A percentile compares a stretch with the other conserved stretches of the same genome.
These are phyloP conservation scores for Tremella mesenterica DNA, from an alignment of 768 basidiomycete genomes.

Conservation along the genomic window DNA sequence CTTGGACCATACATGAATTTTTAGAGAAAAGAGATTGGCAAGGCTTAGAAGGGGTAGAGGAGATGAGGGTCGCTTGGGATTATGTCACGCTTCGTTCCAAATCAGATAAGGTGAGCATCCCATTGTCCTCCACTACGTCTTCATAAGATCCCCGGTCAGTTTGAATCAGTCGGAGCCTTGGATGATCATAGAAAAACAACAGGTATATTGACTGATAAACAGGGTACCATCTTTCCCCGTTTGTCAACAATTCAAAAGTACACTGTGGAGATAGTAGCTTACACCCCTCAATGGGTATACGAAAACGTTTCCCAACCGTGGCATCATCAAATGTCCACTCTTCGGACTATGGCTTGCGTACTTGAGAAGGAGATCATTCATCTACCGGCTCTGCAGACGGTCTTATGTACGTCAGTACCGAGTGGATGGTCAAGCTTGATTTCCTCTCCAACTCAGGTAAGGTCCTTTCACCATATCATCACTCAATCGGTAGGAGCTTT, in stretches of 20 bases:
- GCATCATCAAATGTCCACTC: not conserved
- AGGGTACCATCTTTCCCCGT: not conserved
- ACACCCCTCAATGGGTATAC: not conserved
- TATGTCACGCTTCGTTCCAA: not conserved
- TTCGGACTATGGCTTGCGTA: not conserved
- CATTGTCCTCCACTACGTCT: not conserved
- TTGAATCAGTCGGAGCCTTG: not conserved
- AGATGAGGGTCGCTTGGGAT: not conserved
- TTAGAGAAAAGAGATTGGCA: too few species aligned
- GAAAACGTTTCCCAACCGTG: not conserved
- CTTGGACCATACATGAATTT: too few species aligned
- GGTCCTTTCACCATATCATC: too few species aligned
- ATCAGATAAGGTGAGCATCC: not conserved
- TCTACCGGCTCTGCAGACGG: not conserved
- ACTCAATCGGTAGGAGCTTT: too few species aligned
- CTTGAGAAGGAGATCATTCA: not conserved
- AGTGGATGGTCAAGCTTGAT: not conserved
- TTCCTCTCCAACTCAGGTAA: too few species aligned
- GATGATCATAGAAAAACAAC: too few species aligned
- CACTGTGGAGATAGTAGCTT: not conserved
- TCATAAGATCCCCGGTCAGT: not conserved
- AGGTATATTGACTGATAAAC: too few species aligned
- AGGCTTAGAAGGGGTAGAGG: not conserved
- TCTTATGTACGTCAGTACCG: too few species aligned
- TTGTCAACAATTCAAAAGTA: not conserved